Evolutionary conservation across 2,329 filamentous ascomycete genomes (phyloP).

Genomic region (Domatiomyces globalis): DNA sequence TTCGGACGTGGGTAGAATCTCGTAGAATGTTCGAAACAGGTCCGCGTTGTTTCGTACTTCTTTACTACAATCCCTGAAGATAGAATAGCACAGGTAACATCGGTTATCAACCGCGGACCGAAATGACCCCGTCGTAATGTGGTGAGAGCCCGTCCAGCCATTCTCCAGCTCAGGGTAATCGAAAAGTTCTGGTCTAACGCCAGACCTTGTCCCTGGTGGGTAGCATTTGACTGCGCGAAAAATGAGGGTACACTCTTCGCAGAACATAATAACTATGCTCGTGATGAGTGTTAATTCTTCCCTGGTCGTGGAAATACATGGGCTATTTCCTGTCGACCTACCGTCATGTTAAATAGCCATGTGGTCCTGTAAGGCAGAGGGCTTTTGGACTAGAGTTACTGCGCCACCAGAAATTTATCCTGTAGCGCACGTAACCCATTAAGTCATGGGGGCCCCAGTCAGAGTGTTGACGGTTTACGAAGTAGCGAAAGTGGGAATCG

Average conservation of each 20-base stretch:
- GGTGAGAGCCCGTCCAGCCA: constrained; percentile 4
- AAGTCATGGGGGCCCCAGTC: no score
- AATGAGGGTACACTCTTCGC: background rate
- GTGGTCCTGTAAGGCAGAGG: no score
- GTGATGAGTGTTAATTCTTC: no score
- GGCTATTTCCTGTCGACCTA: no score
- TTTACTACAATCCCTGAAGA: background rate
- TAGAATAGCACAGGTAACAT: constrained; percentile 5
- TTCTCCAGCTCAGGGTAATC: background rate
- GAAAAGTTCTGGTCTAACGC: background rate
- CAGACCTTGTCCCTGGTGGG: background rate
- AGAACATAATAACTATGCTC: background rate
- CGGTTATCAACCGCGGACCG: background rate
- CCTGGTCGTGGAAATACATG: no score
- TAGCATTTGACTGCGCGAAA: background rate
- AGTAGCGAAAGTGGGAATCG: no score
- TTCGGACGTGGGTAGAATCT: background rate
- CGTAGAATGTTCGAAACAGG: background rate
- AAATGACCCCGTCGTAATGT: constrained; percentile 1
- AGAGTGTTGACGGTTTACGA: no score
- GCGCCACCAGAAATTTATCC: no score
- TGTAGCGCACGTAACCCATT: no score
- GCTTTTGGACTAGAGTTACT: no score
- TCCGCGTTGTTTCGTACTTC: background rate
- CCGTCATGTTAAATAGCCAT: no score